A percentile compares a stretch with the other conserved stretches of the same genome.
Conservation (phyloP, 2,329 filamentous ascomycete genomes). For the Exophiala dermatitidis region DNA sequence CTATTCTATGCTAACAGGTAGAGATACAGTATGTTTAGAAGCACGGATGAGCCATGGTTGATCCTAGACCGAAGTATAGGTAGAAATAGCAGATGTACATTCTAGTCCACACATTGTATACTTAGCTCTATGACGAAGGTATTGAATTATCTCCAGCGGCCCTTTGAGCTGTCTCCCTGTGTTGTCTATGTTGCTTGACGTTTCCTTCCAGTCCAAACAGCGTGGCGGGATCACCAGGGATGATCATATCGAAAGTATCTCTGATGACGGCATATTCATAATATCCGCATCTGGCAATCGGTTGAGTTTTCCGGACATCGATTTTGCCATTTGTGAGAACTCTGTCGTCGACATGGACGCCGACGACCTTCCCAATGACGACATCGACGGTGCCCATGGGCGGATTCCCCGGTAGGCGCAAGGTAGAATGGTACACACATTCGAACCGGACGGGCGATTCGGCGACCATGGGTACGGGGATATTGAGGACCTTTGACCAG, state of each 20-base stretch:
- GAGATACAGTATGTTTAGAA: too few relatives aligned
- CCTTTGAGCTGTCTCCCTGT: conserved; percentile 17
- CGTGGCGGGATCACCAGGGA: conserved; percentile 35
- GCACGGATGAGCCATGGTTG: too few relatives aligned
- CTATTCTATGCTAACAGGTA: too few relatives aligned
- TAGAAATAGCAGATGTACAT: neutral
- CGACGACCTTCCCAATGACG: conserved; percentile 52
- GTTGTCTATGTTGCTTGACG: conserved; percentile 29
- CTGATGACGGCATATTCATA: conserved; percentile 52
- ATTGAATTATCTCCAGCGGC: conserved; percentile 5
- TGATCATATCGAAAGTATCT: conserved; percentile 54
- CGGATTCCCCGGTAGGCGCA: conserved; percentile 50
- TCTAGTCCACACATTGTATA: neutral
- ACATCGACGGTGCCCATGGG: conserved; percentile 53
- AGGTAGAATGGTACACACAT: conserved; percentile 50
- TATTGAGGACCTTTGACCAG: conserved; percentile 32
- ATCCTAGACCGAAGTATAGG: too few relatives aligned
- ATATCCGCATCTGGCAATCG: conserved; percentile 56
- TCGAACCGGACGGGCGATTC: conserved; percentile 53
- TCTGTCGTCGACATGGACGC: conserved; percentile 50
- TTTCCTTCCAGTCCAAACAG: conserved; percentile 38
- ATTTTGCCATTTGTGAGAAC: conserved; percentile 50
- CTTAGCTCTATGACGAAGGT: conserved; percentile 5
- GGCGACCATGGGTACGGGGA: conserved; percentile 46
- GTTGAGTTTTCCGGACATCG: conserved; percentile 51